These are phyloP conservation scores for Collybiopsis confluens DNA, from an alignment of 768 basidiomycete genomes.

Conservation along the genomic window DNA sequence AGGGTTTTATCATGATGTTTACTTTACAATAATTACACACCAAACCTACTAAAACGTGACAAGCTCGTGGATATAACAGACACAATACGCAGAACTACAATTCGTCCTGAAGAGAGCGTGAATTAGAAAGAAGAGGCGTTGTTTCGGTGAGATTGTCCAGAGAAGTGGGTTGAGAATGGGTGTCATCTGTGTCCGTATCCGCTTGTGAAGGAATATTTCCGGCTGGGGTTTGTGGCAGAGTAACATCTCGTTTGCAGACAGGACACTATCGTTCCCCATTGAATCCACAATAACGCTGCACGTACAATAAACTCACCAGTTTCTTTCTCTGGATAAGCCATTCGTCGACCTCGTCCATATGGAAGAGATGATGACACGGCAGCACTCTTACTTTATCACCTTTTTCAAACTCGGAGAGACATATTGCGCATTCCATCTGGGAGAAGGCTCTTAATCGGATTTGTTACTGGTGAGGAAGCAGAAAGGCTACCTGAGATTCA, in stretches of 20 bases:
- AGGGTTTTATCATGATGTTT: no score
- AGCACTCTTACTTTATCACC: conserved; percentile 89
- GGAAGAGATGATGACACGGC: conserved; percentile 95
- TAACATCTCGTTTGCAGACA: conserved; percentile 90
- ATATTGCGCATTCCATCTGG: conserved; percentile 90
- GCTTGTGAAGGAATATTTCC: background rate
- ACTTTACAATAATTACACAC: no score
- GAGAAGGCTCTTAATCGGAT: background rate
- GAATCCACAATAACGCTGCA: conserved; percentile 9
- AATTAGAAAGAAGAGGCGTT: conserved; percentile 9
- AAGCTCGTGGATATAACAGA: background rate
- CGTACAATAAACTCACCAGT: conserved; percentile 52
- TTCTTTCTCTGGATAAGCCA: conserved; percentile 95
- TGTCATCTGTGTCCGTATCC: background rate
- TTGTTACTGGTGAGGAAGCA: background rate
- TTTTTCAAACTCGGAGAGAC: conserved; percentile 78
- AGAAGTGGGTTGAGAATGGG: background rate
- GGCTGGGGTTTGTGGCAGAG: conserved; percentile 30
- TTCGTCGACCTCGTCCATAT: conserved; percentile 84
- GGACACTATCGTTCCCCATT: conserved; percentile 60
- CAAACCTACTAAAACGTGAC: no score
- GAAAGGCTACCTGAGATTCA: conserved; percentile 32
- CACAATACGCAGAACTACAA: no score
- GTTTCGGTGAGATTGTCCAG: conserved; percentile 1
- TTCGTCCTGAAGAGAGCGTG: background rate